Evolutionary conservation across 2,329 filamentous ascomycete genomes (phyloP), one percentile per base, ranked within the genome.

Genomic region (Chrysoporthe austroafricana): DNA sequence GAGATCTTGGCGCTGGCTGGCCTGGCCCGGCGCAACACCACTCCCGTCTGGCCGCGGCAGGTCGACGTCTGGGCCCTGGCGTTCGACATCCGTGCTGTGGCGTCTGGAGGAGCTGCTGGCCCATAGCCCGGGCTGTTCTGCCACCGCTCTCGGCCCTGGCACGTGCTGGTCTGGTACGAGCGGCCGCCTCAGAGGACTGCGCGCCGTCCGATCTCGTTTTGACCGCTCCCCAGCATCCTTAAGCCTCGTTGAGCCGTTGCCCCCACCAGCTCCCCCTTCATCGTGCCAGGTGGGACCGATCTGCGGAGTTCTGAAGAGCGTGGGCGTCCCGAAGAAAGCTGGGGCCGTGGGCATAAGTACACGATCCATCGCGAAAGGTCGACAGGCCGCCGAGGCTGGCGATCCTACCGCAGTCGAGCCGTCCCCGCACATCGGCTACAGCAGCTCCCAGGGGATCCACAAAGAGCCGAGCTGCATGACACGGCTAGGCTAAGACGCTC

Each of bases 351-450:
- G 42, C 64, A 56, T 48, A 26, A 26, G 26, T 26, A 34, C 50
- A 32, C 50, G 26, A 54, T n/a, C 67, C 67, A 65, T 59, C n/a
- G 48, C 63, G 43, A 54, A 11, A 54, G 66, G 66, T 42, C 62
- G 54, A 64, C 66, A 60, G 61, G 56, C 56, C 62, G 50, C 66
- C 46, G 26, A 67, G 66, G n/a, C 62, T 59, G 54, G 57, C 57
- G 62, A 65, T 44, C 56, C 54, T 50, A 54, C 34, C 60, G 14
- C 8, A 16, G 46, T 18, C n/a, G 54, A 26, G n/a, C 67, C 48
- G 64, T 64, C 67, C 67, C 67, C 67, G 64, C 67, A 67, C 43
- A 63, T 65, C 68, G 62, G 68, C 62, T 62, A 50, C 50, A 56
- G 43, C 36, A 21, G 43, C 21, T 46, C 43, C 59, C 44, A 34